phyloP scores from a whole-genome alignment of 2,329 filamentous ascomycete genomes.

The Tolypocladium nubicola region DNA sequence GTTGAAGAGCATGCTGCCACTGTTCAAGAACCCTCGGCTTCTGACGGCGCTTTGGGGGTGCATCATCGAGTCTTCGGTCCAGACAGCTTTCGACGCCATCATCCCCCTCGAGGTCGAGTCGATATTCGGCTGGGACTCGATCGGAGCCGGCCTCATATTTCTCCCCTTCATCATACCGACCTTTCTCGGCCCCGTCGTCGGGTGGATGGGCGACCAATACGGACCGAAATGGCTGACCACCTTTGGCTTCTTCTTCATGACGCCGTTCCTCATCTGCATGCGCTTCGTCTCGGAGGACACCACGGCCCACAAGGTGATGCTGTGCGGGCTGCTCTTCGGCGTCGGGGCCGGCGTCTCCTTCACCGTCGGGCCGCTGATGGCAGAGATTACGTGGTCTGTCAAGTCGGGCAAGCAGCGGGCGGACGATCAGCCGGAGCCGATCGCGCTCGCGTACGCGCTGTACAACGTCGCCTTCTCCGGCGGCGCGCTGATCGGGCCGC shows the following conservation, averaged over 20 bases:
- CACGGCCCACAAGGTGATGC: constrained; percentile 17
- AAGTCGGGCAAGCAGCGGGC: constrained; percentile 8
- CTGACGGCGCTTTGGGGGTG: constrained; percentile 22
- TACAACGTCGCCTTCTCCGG: constrained; percentile 24
- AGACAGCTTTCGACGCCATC: constrained; percentile 23
- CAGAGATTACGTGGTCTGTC: constrained; percentile 23
- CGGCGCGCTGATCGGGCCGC: constrained; percentile 20
- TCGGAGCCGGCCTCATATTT: constrained; percentile 23
- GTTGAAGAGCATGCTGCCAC: constrained; percentile 10
- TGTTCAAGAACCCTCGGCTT: constrained; percentile 20
- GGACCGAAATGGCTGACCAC: constrained; percentile 23
- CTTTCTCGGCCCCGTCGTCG: constrained; percentile 19
- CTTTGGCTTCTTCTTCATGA: constrained; percentile 19
- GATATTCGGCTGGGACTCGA: constrained; percentile 20
- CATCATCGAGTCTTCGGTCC: constrained; percentile 19
- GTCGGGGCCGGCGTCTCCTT: constrained; percentile 18
- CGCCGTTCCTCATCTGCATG: constrained; percentile 22
- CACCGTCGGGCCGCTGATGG: constrained; percentile 24
- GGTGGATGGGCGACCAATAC: constrained; percentile 20
- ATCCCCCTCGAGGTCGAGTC: constrained; percentile 19
- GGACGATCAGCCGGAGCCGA: constrained; percentile 10
- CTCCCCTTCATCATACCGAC: constrained; percentile 20
- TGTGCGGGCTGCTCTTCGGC: constrained; percentile 20
- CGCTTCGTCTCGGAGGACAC: constrained; percentile 20
- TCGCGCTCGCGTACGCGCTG: constrained; percentile 23